A percentile compares a stretch with the other conserved stretches of the same genome.
These are phyloP conservation scores for Solanum habrochaites DNA, from an alignment of 257 asterid species.

Conservation along the genomic window DNA sequence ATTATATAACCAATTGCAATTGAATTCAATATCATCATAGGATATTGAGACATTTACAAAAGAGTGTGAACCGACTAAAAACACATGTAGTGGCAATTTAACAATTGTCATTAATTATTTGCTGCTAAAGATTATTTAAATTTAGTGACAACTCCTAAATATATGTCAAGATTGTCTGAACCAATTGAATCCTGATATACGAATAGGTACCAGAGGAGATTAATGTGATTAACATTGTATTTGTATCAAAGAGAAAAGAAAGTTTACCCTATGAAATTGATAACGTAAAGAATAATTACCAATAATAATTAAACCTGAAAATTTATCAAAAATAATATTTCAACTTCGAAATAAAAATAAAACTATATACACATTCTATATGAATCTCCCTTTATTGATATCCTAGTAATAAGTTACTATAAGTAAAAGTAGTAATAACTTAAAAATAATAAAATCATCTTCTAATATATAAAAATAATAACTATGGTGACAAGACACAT, in stretches of 20 bases:
- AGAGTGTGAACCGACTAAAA: too few species aligned
- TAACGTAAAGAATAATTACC: too few species aligned
- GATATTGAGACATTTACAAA: too few species aligned
- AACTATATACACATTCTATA: too few species aligned
- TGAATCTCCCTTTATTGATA: neutral
- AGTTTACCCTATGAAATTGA: too few species aligned
- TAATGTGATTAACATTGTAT: neutral
- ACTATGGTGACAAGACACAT: neutral
- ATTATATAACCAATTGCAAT: neutral
- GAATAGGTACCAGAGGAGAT: neutral
- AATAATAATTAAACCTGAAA: too few species aligned
- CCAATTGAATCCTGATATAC: neutral
- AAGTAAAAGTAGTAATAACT: neutral
- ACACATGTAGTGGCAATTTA: too few species aligned
- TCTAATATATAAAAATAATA: too few species aligned
- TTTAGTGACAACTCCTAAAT: neutral
- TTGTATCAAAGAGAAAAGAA: neutral
- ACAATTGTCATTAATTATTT: too few species aligned
- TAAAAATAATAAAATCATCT: neutral
- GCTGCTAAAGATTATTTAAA: fast-evolving
- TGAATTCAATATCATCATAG: neutral
- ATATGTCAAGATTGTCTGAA: too few species aligned
- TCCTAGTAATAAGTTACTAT: neutral
- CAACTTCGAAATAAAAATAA: too few species aligned
- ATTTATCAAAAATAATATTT: too few species aligned